Evolutionary conservation across 2,329 filamentous ascomycete genomes (phyloP).

Genomic region (Penicillium aurantiogriseum): DNA sequence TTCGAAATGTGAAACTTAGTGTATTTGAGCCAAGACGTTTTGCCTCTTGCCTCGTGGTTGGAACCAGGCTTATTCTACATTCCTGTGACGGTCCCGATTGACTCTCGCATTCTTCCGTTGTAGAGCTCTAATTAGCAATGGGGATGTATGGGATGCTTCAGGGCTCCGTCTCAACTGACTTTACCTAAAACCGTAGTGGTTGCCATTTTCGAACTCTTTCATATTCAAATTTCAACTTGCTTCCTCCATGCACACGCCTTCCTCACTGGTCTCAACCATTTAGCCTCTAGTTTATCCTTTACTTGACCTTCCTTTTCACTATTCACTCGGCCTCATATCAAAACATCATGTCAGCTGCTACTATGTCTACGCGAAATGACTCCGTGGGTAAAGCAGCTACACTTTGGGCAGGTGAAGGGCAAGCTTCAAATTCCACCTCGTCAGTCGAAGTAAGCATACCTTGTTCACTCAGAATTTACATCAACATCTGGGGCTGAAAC

Average conservation of each 20-base stretch:
- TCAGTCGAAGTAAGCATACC: conserved; percentile 37
- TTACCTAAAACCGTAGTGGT: neutral
- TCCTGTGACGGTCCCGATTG: conserved; percentile 21
- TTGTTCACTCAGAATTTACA: conserved; percentile 2
- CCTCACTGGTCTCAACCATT: neutral
- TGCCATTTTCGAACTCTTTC: neutral
- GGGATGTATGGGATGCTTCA: conserved; percentile 4
- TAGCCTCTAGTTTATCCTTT: neutral
- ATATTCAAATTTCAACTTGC: neutral
- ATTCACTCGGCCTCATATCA: neutral
- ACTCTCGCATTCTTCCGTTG: conserved; percentile 20
- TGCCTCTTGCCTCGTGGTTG: conserved; percentile 22
- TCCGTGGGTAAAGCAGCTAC: conserved; percentile 35
- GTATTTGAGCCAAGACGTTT: neutral
- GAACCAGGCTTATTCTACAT: conserved; percentile 16
- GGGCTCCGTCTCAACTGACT: neutral
- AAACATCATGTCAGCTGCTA: conserved; percentile 9
- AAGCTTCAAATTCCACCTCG: conserved; percentile 31
- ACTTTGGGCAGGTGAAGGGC: conserved; percentile 36
- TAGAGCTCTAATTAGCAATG: conserved; percentile 12
- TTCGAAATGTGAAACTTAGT: conserved; percentile 1
- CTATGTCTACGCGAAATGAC: conserved; percentile 20
- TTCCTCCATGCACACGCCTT: neutral
- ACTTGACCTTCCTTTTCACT: neutral
- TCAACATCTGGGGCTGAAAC: neutral